Percentiles rank a stretch among this genome's conserved stretches.
phyloP scores from a whole-genome alignment of 2,329 filamentous ascomycete genomes.

The Diaporthe citrichinensis region DNA sequence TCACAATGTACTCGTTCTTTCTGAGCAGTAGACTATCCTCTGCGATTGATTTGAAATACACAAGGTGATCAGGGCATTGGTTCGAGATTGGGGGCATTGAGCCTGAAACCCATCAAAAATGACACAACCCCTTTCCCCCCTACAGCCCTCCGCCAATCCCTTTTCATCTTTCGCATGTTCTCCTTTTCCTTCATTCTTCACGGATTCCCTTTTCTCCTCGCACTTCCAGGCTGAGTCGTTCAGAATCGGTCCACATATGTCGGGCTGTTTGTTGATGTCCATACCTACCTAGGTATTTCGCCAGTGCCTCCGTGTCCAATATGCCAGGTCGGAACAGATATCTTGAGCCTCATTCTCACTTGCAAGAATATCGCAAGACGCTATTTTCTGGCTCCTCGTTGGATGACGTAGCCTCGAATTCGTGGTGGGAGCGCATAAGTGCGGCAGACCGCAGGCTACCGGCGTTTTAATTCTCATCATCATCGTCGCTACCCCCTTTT shows the following conservation, averaged over 20 bases:
- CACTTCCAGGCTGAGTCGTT: background rate
- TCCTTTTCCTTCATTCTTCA: background rate
- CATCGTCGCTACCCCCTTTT: background rate
- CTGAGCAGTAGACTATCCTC: too few species aligned
- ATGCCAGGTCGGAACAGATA: background rate
- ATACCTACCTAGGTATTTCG: too few species aligned
- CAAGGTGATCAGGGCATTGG: background rate
- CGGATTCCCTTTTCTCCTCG: background rate
- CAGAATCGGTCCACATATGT: background rate
- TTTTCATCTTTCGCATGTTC: background rate
- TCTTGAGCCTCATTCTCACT: background rate
- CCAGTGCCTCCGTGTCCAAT: background rate
- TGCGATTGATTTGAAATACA: background rate
- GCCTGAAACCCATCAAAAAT: background rate
- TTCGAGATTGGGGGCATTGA: background rate
- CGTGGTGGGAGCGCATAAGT: background rate
- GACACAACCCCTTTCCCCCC: too few species aligned
- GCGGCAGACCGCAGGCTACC: rapidly evolving
- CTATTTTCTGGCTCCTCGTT: too few species aligned
- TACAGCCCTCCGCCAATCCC: background rate
- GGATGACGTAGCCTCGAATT: background rate
- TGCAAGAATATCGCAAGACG: background rate
- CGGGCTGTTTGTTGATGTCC: background rate
- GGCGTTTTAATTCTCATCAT: too few species aligned
- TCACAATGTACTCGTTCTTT: background rate